Conservation (phyloP, 2,329 filamentous ascomycete genomes). For the Cercospora brassicicola region DNA sequence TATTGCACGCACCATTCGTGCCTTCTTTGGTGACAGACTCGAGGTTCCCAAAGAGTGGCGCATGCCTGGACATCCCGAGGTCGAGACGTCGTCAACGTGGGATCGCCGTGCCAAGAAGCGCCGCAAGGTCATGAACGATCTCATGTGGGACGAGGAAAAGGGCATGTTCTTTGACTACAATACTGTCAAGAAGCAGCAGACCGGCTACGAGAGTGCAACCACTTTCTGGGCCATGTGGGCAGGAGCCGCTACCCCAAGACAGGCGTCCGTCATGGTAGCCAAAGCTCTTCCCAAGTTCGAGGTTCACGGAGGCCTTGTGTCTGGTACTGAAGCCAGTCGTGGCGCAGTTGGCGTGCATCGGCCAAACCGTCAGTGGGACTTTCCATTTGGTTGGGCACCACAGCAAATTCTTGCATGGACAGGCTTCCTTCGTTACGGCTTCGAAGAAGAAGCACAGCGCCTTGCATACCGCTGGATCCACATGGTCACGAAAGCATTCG, state of each 20-base stretch:
- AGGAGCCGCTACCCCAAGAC: constrained; percentile 77
- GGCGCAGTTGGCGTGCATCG: constrained; percentile 75
- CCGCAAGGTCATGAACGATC: constrained; percentile 84
- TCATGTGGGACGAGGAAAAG: constrained; percentile 86
- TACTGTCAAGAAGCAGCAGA: constrained; percentile 76
- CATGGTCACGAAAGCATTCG: constrained; percentile 98
- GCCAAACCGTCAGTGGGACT: constrained; percentile 97
- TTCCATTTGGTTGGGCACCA: constrained; percentile 95
- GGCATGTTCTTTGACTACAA: constrained; percentile 99
- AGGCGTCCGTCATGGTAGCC: constrained; percentile 79
- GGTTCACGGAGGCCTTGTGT: constrained; percentile 80
- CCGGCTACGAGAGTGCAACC: constrained; percentile 83
- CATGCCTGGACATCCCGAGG: constrained; percentile 61
- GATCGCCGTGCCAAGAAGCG: constrained; percentile 83
- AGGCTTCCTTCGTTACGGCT: constrained; percentile 86
- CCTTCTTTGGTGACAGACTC: constrained; percentile 78
- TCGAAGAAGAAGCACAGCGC: constrained; percentile 82
- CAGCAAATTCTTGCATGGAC: constrained; percentile 99
- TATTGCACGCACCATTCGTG: constrained; percentile 82
- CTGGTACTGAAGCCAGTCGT: constrained; percentile 85
- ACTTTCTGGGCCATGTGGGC: constrained; percentile 99
- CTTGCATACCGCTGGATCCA: constrained; percentile 95
- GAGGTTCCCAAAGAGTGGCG: constrained; percentile 82
- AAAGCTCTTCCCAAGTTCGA: constrained; percentile 86
- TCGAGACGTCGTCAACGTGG: constrained; percentile 83